These are phyloP conservation scores for Oryza punctata DNA, from an alignment of 176 grass and related monocot species.

Conservation along the genomic window DNA sequence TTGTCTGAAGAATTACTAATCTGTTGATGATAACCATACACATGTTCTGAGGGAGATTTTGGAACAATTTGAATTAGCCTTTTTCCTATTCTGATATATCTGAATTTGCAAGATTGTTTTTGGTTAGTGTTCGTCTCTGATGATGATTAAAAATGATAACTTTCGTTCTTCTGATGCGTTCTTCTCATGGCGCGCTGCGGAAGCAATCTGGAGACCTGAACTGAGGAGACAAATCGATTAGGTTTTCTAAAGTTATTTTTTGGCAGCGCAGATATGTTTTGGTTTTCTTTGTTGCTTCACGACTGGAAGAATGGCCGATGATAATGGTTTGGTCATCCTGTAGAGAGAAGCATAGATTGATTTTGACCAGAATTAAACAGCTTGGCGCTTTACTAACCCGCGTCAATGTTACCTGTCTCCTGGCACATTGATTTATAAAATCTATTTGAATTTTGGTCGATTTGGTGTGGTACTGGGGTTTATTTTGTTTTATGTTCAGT, in stretches of 20 bases:
- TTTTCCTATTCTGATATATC: not conserved
- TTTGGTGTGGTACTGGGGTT: not conserved
- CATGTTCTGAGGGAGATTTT: constrained; percentile 41
- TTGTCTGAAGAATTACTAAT: constrained; percentile 35
- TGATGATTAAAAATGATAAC: constrained; percentile 43
- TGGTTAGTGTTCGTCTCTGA: not conserved
- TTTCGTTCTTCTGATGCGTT: constrained; percentile 44
- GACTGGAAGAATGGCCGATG: constrained; percentile 38
- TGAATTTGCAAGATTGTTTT: not conserved
- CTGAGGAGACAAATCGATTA: constrained; percentile 19
- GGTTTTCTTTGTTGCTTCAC: constrained; percentile 25
- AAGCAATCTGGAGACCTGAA: constrained; percentile 44
- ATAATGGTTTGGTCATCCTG: not conserved
- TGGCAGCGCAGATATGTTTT: too few relatives aligned
- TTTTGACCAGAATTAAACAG: constrained; percentile 43
- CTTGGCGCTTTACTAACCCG: constrained; percentile 23
- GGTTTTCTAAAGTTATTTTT: too few relatives aligned
- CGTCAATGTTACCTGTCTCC: constrained; percentile 50
- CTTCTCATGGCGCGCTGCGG: constrained; percentile 22
- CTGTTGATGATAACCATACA: constrained; percentile 16
- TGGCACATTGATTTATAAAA: not conserved
- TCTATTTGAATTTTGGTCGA: not conserved
- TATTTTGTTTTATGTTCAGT: not conserved
- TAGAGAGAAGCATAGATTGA: constrained; percentile 46
- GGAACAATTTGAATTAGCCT: not conserved